Percentiles rank a stretch among this genome's conserved stretches.
Conservation (phyloP, 192 early-diverging fungal species). For the Coemansia sp. region DNA sequence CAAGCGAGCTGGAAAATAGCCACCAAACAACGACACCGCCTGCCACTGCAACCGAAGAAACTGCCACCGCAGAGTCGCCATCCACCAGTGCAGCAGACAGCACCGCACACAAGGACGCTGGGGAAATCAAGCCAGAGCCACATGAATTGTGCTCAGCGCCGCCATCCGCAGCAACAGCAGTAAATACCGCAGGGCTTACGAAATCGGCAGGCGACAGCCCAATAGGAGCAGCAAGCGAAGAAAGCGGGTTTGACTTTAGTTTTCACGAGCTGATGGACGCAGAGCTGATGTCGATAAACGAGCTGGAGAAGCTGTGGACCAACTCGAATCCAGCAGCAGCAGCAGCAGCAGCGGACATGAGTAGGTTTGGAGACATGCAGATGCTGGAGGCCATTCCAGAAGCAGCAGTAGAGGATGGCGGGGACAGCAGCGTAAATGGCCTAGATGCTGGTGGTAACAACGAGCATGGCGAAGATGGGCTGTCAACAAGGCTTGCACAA, state of each 20-base stretch:
- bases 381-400: conserved; percentile 35
- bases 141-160: neutral
- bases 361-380: too few species aligned
- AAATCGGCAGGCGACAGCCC: neutral
- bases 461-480: conserved; percentile 11
- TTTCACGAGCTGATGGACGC: conserved; percentile 63
- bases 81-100: neutral
- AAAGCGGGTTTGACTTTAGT: conserved; percentile 31
- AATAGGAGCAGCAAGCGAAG: too few species aligned
- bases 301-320: conserved; percentile 59
- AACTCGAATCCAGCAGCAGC: conserved; percentile 24
- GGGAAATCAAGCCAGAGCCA: too few species aligned
- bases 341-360: conserved; percentile 1
- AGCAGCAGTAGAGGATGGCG: neutral
- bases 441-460: neutral
- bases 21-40: conserved; percentile 7
- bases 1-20: neutral
- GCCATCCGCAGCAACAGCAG: neutral
- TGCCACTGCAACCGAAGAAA: conserved; percentile 7
- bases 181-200: neutral
- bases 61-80: conserved; percentile 1
- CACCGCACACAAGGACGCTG: too few species aligned
- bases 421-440: neutral
- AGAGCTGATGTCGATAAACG: conserved; percentile 62
- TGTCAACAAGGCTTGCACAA: conserved; percentile 35